Percentiles rank a stretch among this genome's conserved stretches.
phyloP scores from a whole-genome alignment of 768 basidiomycete species.

The Lactarius vividus region DNA sequence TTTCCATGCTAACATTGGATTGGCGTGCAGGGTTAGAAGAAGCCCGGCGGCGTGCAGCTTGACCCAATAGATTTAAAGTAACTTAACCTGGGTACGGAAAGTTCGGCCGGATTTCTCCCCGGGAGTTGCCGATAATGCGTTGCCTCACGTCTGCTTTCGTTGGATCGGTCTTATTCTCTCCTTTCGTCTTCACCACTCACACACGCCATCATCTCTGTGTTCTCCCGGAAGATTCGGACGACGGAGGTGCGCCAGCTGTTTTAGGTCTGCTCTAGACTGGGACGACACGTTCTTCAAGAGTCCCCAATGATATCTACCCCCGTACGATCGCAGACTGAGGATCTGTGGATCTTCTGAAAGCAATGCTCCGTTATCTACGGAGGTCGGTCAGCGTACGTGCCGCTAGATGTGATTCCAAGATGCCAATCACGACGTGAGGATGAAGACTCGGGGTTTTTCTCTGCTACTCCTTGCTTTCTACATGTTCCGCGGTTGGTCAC shows the following conservation, averaged over 20 bases:
- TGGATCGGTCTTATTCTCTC: neutral
- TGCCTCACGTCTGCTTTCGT: neutral
- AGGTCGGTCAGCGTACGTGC: neutral
- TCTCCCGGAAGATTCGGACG: neutral
- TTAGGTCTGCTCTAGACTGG: neutral
- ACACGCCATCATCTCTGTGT: neutral
- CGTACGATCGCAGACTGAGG: neutral
- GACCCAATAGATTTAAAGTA: too few species aligned
- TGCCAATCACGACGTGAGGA: neutral
- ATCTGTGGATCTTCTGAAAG: neutral
- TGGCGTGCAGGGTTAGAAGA: too few species aligned
- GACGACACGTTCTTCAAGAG: neutral
- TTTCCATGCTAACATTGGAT: too few species aligned
- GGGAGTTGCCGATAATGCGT: too few species aligned
- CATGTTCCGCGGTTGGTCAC: neutral
- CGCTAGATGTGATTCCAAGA: neutral
- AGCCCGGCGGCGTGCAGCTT: too few species aligned
- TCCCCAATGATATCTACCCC: too few species aligned
- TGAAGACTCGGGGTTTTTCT: neutral
- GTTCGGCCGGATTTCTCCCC: too few species aligned
- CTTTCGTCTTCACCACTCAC: neutral
- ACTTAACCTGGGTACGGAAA: too few species aligned
- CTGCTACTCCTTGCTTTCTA: neutral
- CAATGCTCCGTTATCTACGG: neutral
- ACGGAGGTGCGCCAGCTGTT: neutral